Base-by-base conservation (phyloP, 108 stramenopile species). In the Mediolabrus comicus region DNA sequence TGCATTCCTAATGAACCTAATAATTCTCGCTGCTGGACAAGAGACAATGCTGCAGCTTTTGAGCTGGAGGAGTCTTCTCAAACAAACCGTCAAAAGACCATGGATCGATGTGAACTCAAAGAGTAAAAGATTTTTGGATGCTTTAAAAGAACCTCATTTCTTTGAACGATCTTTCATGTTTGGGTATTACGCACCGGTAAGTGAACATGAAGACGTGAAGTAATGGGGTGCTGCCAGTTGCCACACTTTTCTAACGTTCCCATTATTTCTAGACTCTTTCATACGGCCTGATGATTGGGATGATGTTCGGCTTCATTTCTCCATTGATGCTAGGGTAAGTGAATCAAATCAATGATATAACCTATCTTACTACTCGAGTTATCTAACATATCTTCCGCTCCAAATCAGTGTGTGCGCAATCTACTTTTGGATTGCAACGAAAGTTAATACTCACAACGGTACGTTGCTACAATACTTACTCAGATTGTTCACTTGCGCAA, bases 381-480 rank as follows among this genome's bases (percentile, higher is more conserved):
- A 79, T 32, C 49, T 64, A 25, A 30, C 62, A 5, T 30, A 67
- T 30, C 55, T 66, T 19, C 72, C 73, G 19, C 28, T 75, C 35
- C 57, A 67, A 19, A 30, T 53, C 31, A 29, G 74, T 0, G 71
- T 71, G 31, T 81, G 80, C 65, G 77, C 83, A 11, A 17, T 81
- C 17, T 86, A 82, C 57, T 86, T 84, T 38, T 81, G 79, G 65
- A 28, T 69, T 7, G 78, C 82, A 31, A 70, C 74, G 10, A 87
- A 87, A 59, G 79, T 84, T 4, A 82, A 83, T 56, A 82, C 79
- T 4, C 82, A 83, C 67, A 77, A 84, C 58, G 83, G 63, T 7
- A 35, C 72, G 62, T 27, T 24, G 11, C 22, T 63, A 19, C 19
- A 55, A 17, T 25, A 53, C 2, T 24, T 11, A 2, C 29, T 52